Conservation (phyloP, 306 rosid species). For the Sophora flavescens region DNA sequence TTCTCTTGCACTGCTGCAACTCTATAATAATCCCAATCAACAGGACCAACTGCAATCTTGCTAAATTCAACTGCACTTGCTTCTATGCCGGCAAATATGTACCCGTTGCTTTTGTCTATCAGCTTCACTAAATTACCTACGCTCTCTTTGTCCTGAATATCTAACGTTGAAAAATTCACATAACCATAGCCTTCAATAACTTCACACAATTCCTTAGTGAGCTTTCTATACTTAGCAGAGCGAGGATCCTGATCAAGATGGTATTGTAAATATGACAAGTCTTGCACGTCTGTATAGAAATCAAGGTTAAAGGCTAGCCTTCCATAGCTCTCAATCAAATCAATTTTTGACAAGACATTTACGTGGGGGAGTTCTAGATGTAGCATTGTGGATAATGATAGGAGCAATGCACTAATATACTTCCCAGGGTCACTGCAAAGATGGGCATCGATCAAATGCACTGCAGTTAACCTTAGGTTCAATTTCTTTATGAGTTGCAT, state of each 20-base stretch:
- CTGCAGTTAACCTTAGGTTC: slow-evolving; percentile 83
- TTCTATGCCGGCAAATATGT: slow-evolving; percentile 86
- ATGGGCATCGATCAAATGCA: slow-evolving; percentile 93
- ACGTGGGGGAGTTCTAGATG: slow-evolving; percentile 93
- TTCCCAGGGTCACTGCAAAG: slow-evolving; percentile 98
- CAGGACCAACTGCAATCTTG: slow-evolving; percentile 85
- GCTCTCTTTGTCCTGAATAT: slow-evolving; percentile 98
- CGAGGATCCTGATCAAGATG: slow-evolving; percentile 86
- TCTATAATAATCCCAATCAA: slow-evolving; percentile 95
- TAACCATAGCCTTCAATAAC: slow-evolving; percentile 75
- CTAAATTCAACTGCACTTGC: slow-evolving; percentile 93
- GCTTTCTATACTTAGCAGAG: slow-evolving; percentile 92
- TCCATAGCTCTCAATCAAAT: slow-evolving; percentile 92
- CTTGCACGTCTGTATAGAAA: slow-evolving; percentile 92
- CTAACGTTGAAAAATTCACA: slow-evolving; percentile 88
- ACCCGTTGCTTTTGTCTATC: slow-evolving; percentile 91
- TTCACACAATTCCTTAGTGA: slow-evolving; percentile 92
- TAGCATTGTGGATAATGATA: slow-evolving; percentile 88
- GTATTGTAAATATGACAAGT: slow-evolving; percentile 83
- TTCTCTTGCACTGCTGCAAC: slow-evolving; percentile 98
- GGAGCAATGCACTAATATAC: slow-evolving; percentile 87
- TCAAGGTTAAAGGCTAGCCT: slow-evolving; percentile 92
- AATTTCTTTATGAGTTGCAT: slow-evolving; percentile 80
- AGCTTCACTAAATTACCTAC: slow-evolving; percentile 88
- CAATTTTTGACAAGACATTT: slow-evolving; percentile 92